Conservation (phyloP, 345 rosid species). For the Murraya koenigii region DNA sequence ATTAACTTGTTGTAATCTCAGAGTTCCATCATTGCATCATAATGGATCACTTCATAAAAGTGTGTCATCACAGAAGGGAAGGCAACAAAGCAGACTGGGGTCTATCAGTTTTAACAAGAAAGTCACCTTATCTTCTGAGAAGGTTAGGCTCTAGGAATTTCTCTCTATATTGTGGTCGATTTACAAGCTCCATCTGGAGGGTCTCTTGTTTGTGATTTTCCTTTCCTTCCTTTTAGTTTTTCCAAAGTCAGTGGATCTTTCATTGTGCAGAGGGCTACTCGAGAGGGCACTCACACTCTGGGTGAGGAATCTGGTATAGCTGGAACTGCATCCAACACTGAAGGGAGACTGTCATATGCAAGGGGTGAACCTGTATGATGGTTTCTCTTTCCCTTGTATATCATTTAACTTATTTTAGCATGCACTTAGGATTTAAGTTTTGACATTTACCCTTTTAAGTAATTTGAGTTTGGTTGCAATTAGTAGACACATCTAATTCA, state of each 20-base stretch:
- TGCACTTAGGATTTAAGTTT: background rate
- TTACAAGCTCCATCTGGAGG: constrained; percentile 1
- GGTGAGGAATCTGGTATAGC: constrained; percentile 32
- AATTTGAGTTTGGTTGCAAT: background rate
- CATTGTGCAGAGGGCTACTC: constrained; percentile 33
- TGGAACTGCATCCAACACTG: constrained; percentile 28
- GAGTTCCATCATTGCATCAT: constrained; percentile 34
- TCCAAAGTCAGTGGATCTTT: background rate
- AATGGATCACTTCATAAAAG: constrained; percentile 31
- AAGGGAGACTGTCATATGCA: constrained; percentile 24
- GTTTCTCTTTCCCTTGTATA: constrained; percentile 2
- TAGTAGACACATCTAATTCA: background rate
- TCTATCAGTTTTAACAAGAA: constrained; percentile 37
- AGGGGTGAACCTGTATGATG: constrained; percentile 27
- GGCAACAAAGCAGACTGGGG: constrained; percentile 20
- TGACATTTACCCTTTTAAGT: background rate
- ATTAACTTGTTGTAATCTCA: constrained; percentile 35
- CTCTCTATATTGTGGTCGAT: background rate
- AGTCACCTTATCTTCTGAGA: constrained; percentile 37
- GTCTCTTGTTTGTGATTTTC: background rate
- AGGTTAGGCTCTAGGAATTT: constrained; percentile 39
- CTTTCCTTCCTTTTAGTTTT: background rate
- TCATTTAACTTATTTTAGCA: background rate
- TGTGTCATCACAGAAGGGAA: constrained; percentile 36
- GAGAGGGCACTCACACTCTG: constrained; percentile 24